phyloP scores from a whole-genome alignment of 2,329 filamentous ascomycete species.

The Curvularia verruculosa region DNA sequence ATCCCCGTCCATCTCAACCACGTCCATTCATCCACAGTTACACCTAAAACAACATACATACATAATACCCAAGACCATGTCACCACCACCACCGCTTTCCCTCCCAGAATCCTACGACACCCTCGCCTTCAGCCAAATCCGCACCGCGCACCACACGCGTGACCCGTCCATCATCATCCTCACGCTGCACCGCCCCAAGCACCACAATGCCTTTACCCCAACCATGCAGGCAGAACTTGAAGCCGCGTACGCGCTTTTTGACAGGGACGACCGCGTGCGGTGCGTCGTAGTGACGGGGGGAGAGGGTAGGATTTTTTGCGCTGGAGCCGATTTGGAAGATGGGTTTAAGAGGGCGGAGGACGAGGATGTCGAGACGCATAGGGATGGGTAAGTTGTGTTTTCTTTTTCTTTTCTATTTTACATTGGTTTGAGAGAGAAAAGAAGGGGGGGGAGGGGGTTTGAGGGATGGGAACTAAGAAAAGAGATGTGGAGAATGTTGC shows the following conservation, averaged over 20 bases:
- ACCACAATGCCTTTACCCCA: constrained; percentile 72
- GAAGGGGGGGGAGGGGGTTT: too few relatives aligned
- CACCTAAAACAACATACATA: background rate
- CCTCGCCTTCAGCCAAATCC: constrained; percentile 52
- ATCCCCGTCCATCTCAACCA: too few relatives aligned
- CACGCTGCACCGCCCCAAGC: constrained; percentile 67
- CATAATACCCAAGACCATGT: background rate
- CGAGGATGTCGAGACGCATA: constrained; percentile 56
- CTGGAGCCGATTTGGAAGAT: constrained; percentile 62
- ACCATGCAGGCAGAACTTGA: constrained; percentile 68
- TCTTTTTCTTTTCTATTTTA: background rate
- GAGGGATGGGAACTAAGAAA: too few relatives aligned
- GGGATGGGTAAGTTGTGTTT: constrained; percentile 56
- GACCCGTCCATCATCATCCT: constrained; percentile 65
- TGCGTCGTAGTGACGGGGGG: constrained; percentile 62
- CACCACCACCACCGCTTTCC: constrained; percentile 12
- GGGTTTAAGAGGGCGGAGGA: constrained; percentile 56
- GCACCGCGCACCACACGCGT: constrained; percentile 49
- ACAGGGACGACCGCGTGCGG: constrained; percentile 61
- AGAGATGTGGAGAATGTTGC: too few relatives aligned
- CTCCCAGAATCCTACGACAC: constrained; percentile 51
- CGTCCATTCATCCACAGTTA: background rate
- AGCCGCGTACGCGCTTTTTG: constrained; percentile 58
- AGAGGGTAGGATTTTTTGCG: constrained; percentile 58
- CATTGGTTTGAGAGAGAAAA: too few relatives aligned